These are phyloP conservation scores for Podila epigama DNA, from an alignment of 192 early-diverging fungal species.

Conservation along the genomic window DNA sequence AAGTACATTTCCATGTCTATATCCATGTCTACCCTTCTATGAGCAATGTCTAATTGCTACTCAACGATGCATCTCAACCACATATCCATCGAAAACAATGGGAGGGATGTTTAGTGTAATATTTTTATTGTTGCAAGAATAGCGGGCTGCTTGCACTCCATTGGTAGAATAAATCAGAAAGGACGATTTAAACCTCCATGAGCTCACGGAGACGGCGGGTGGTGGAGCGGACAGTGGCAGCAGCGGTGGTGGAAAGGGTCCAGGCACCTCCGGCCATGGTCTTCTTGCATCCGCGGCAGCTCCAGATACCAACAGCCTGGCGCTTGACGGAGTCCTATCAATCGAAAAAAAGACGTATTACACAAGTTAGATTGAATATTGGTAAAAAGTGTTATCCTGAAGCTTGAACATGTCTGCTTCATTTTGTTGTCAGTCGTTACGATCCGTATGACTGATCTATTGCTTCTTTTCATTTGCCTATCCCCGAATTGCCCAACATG, in stretches of 20 bases:
- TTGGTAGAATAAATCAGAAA: background rate
- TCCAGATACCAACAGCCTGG: conserved; percentile 97
- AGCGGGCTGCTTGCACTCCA: background rate
- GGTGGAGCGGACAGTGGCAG: conserved; percentile 90
- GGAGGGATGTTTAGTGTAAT: background rate
- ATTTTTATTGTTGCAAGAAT: background rate
- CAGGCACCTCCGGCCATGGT: conserved; percentile 97
- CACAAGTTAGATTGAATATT: background rate
- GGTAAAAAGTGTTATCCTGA: no score
- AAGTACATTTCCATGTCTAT: no score
- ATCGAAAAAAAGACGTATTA: background rate
- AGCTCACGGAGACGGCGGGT: conserved; percentile 98
- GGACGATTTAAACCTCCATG: conserved; percentile 78
- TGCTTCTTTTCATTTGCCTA: no score
- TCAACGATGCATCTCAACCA: no score
- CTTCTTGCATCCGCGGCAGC: conserved; percentile 96
- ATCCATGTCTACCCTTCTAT: no score
- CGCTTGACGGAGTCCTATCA: conserved; percentile 90
- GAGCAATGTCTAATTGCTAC: no score
- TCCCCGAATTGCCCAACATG: no score
- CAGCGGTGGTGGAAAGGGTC: conserved; percentile 92
- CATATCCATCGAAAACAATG: no score
- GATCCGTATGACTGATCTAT: no score
- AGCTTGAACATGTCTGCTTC: no score
- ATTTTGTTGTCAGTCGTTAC: background rate